These are phyloP conservation scores for Theileria parva DNA, from an alignment of 169 alveolate genomes.

Conservation along the genomic window DNA sequence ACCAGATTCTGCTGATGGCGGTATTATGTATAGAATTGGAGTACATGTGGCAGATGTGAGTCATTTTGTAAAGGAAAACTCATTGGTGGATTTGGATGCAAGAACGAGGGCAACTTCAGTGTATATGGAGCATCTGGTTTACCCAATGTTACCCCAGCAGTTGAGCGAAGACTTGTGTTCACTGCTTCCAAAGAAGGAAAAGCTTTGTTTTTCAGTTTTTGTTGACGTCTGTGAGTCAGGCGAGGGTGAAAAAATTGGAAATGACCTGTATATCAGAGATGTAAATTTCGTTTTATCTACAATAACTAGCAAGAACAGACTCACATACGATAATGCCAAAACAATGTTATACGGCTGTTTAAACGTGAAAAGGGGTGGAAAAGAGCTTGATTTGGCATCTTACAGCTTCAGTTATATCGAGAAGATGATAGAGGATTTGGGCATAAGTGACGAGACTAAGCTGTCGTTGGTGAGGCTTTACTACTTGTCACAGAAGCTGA, in stretches of 20 bases:
- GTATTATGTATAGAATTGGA: conserved; percentile 84
- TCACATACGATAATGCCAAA: conserved; percentile 59
- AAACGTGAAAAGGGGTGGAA: background rate
- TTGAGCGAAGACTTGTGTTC: conserved; percentile 87
- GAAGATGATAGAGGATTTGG: conserved; percentile 3
- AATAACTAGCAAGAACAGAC: conserved; percentile 36
- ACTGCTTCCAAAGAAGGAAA: conserved; percentile 81
- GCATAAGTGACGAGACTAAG: background rate
- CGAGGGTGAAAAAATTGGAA: conserved; percentile 51
- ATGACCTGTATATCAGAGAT: conserved; percentile 33
- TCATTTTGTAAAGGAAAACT: conserved; percentile 90
- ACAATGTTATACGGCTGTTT: conserved; percentile 28
- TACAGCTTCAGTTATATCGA: conserved; percentile 21
- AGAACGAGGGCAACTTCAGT: conserved; percentile 88
- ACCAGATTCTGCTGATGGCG: conserved; percentile 68
- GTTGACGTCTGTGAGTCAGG: conserved; percentile 69
- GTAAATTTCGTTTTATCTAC: conserved; percentile 31
- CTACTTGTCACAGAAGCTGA: conserved; percentile 45
- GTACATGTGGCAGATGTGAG: conserved; percentile 98
- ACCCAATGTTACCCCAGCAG: conserved; percentile 88
- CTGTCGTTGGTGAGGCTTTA: conserved; percentile 39
- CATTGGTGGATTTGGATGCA: conserved; percentile 93
- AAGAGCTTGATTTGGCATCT: conserved; percentile 13
- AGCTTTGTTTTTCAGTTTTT: conserved; percentile 84
- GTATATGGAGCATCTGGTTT: conserved; percentile 82